These are phyloP conservation scores for Cicer cuneatum DNA, from an alignment of 306 rosid genomes.

Conservation along the genomic window DNA sequence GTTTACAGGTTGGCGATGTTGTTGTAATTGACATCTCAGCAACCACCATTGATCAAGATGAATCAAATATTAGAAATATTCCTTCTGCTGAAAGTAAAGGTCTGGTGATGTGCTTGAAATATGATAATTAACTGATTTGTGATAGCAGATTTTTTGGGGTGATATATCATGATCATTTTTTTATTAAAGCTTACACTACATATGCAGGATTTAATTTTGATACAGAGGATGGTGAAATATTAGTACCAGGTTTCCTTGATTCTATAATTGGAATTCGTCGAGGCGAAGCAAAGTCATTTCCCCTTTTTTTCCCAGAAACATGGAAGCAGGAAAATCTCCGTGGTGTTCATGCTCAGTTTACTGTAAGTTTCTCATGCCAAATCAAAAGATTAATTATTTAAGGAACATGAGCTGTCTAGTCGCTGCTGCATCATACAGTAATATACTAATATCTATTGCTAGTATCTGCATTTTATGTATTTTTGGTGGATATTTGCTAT, in stretches of 20 bases:
- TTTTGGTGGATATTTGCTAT: conserved; percentile 24
- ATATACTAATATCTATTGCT: too few species aligned
- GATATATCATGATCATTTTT: conserved; percentile 33
- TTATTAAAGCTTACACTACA: conserved; percentile 43
- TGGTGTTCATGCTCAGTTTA: conserved; percentile 89
- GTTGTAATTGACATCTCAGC: conserved; percentile 90
- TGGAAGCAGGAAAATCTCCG: conserved; percentile 87
- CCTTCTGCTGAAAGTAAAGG: conserved; percentile 97
- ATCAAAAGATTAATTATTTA: neutral
- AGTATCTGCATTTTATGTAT: neutral
- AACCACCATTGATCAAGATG: conserved; percentile 72
- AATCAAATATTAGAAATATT: conserved; percentile 67
- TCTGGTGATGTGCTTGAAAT: conserved; percentile 47
- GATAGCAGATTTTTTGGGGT: conserved; percentile 1
- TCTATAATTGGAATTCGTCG: conserved; percentile 68
- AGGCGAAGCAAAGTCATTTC: conserved; percentile 87
- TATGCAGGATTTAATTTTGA: conserved; percentile 81
- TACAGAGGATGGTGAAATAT: conserved; percentile 77
- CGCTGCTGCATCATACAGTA: too few species aligned
- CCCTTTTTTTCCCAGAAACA: conserved; percentile 85
- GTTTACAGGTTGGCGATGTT: conserved; percentile 79
- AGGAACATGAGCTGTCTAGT: conserved; percentile 6
- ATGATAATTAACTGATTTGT: conserved; percentile 30
- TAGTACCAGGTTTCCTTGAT: conserved; percentile 86
- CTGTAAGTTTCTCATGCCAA: conserved; percentile 61